Evolutionary conservation across 2,329 filamentous ascomycete species (phyloP).

Genomic region (Xylariaceae sp.): DNA sequence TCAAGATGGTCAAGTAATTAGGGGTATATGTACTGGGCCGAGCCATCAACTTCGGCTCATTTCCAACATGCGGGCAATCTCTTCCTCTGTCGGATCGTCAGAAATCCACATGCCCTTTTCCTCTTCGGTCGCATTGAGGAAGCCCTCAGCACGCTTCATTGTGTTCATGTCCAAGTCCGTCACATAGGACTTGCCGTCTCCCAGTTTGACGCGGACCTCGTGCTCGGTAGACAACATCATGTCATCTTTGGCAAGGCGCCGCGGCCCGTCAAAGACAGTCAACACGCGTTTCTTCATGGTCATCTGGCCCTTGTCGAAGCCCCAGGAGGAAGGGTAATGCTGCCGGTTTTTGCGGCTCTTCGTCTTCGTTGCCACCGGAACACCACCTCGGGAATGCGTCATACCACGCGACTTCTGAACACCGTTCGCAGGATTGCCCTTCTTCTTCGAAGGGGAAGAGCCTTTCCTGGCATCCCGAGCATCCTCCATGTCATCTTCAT

Average conservation of each 20-base stretch:
- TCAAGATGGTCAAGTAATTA: not conserved
- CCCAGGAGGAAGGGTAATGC: constrained; percentile 93
- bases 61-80: constrained; percentile 59
- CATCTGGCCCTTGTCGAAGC: constrained; percentile 88
- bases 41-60: constrained; percentile 36
- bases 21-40: not conserved
- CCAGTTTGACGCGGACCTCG: constrained; percentile 82
- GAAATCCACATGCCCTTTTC: constrained; percentile 85
- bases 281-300: constrained; percentile 97
- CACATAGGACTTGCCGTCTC: constrained; percentile 74
- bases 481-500: constrained; percentile 61
- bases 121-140: constrained; percentile 75
- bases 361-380: constrained; percentile 51
- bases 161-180: constrained; percentile 94
- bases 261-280: constrained; percentile 84
- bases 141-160: constrained; percentile 79
- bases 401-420: constrained; percentile 68
- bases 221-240: constrained; percentile 97
- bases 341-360: constrained; percentile 85
- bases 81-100: constrained; percentile 64
- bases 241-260: constrained; percentile 93
- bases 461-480: constrained; percentile 51
- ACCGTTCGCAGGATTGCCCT: constrained; percentile 54
- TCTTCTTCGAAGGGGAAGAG: constrained; percentile 55
- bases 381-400: constrained; percentile 75